Percentiles rank a stretch among this genome's conserved stretches.
phyloP scores from a whole-genome alignment of 2,329 filamentous ascomycete species.

The Fusarium annulatum region DNA sequence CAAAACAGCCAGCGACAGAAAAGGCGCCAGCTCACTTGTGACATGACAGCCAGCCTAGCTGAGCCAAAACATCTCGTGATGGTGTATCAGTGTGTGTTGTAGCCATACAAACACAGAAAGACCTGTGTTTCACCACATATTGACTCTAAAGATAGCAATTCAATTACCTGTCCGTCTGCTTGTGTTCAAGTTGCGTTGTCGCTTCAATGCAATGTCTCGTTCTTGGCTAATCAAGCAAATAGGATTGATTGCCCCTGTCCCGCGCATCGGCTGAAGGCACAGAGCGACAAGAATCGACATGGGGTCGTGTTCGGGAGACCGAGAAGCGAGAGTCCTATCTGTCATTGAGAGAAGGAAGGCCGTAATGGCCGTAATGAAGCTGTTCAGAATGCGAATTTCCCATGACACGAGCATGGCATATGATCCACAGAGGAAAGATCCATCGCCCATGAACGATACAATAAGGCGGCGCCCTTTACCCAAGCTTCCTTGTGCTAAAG shows the following conservation, averaged over 20 bases:
- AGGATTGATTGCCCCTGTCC: slow-evolving; percentile 20
- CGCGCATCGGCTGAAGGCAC: slow-evolving; percentile 7
- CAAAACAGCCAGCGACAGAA: background rate
- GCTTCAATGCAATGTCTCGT: background rate
- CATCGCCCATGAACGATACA: slow-evolving; percentile 1
- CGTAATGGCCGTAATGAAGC: background rate
- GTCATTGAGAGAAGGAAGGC: background rate
- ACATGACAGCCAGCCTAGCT: background rate
- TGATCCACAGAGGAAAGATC: slow-evolving; percentile 9
- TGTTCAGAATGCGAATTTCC: slow-evolving; percentile 12
- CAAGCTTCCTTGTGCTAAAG: slow-evolving; percentile 1
- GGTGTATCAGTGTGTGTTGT: slow-evolving; percentile 3
- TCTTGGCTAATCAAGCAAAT: slow-evolving; percentile 9
- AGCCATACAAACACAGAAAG: background rate
- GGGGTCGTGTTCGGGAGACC: slow-evolving; percentile 21
- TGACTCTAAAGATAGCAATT: slow-evolving; percentile 33
- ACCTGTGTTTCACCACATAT: slow-evolving; percentile 31
- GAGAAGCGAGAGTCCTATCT: background rate
- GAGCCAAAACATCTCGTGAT: slow-evolving; percentile 7
- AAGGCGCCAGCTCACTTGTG: slow-evolving; percentile 15
- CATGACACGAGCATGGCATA: slow-evolving; percentile 19
- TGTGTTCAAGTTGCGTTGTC: slow-evolving; percentile 5
- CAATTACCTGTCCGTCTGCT: background rate
- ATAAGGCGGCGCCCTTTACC: background rate
- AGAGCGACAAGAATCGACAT: slow-evolving; percentile 1